Evolutionary conservation across 23 red algal species (phyloP).

Genomic region (Gracilariopsis chorda): DNA sequence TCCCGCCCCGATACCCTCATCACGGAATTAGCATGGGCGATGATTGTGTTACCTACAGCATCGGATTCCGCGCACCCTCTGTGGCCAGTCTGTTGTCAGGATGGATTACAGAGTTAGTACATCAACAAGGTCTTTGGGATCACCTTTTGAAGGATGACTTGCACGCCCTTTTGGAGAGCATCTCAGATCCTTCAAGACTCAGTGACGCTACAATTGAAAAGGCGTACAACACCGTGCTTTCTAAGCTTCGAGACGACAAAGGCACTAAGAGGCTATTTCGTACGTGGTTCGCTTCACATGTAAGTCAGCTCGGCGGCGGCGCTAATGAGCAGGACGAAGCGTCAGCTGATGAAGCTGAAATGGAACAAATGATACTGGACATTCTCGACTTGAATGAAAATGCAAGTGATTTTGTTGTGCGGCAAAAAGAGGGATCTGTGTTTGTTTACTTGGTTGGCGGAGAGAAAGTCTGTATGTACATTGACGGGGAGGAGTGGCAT

Average conservation of each 20-base stretch:
- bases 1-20: conserved; percentile 82
- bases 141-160: conserved; percentile 27
- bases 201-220: conserved; percentile 13
- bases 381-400: not conserved
- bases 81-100: conserved; percentile 21
- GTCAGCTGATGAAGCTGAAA: not conserved
- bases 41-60: conserved; percentile 82
- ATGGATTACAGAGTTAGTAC: conserved; percentile 48
- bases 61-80: conserved; percentile 81
- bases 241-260: not conserved
- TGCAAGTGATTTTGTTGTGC: not conserved
- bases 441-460: conserved; percentile 36
- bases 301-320: conserved; percentile 37
- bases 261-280: not conserved
- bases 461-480: conserved; percentile 23
- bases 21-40: conserved; percentile 61
- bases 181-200: conserved; percentile 23
- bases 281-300: conserved; percentile 33
- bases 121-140: not conserved
- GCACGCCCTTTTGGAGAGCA: not conserved
- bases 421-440: conserved; percentile 35
- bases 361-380: not conserved
- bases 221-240: conserved; percentile 13
- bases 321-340: not conserved
- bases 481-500: conserved; percentile 57